Percentiles rank a stretch among this genome's conserved stretches.
Conservation (phyloP, 345 rosid species). For the rapeseed (Brassica napus) region DNA sequence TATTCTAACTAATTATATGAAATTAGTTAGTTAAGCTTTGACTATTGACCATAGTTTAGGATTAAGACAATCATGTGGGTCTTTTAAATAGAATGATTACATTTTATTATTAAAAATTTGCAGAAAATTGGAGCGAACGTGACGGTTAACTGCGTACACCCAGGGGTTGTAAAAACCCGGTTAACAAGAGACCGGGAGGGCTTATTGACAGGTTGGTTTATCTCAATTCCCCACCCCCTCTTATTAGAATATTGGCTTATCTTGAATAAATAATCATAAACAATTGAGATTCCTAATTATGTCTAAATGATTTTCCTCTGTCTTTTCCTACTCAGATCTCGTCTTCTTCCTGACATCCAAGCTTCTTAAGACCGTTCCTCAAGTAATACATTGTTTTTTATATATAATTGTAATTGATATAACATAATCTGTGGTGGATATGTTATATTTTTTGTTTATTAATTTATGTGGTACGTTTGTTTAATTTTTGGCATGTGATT, state of each 20-base stretch:
- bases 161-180: slow-evolving; percentile 89
- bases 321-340: slow-evolving; percentile 54
- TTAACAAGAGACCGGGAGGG: slow-evolving; percentile 96
- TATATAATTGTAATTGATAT: background rate
- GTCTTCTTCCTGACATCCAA: slow-evolving; percentile 81
- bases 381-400: slow-evolving; percentile 47
- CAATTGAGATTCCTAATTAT: slow-evolving; percentile 15
- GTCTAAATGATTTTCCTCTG: slow-evolving; percentile 18
- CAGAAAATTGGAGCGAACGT: slow-evolving; percentile 84
- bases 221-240: background rate
- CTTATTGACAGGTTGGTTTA: slow-evolving; percentile 62
- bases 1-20: slow-evolving; percentile 19
- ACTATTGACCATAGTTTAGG: slow-evolving; percentile 31
- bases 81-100: slow-evolving; percentile 15
- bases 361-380: slow-evolving; percentile 86
- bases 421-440: slow-evolving; percentile 28
- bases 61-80: slow-evolving; percentile 35
- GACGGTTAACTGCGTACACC: slow-evolving; percentile 88
- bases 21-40: slow-evolving; percentile 22
- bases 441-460: slow-evolving; percentile 2
- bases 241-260: background rate
- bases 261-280: background rate
- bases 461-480: slow-evolving; percentile 19
- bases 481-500: slow-evolving; percentile 18
- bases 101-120: slow-evolving; percentile 6